These are phyloP conservation scores for Mortierella antarctica DNA, from an alignment of 192 early-diverging fungal genomes.

Conservation along the genomic window DNA sequence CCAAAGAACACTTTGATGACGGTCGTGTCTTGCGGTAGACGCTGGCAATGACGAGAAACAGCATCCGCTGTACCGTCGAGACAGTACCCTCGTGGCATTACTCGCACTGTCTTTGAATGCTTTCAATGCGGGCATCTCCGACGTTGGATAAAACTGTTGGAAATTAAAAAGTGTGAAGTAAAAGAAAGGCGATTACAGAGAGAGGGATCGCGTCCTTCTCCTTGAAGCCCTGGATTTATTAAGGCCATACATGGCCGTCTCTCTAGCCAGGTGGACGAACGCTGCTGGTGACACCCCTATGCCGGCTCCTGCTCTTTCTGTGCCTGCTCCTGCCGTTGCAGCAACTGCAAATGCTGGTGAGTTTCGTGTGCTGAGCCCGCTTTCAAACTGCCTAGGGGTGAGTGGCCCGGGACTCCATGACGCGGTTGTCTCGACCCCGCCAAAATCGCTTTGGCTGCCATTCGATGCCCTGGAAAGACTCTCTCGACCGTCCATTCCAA, in stretches of 20 bases:
- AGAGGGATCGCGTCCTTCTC: conserved; percentile 36
- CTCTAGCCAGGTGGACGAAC: background rate
- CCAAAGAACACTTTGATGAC: no score
- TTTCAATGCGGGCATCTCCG: no score
- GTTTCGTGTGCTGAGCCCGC: no score
- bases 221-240: conserved; percentile 33
- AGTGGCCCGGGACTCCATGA: no score
- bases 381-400: no score
- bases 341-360: background rate
- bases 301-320: background rate
- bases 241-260: conserved; percentile 29
- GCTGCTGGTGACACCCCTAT: background rate
- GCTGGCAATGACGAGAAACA: no score
- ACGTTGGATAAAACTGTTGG: no score
- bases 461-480: background rate
- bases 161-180: background rate
- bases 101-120: no score
- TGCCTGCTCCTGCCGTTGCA: background rate
- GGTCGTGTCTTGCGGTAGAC: no score
- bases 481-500: background rate
- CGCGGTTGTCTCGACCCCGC: no score
- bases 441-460: background rate
- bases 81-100: no score
- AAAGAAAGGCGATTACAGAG: conserved; percentile 14
- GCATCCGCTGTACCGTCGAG: no score